These are phyloP conservation scores for Kurtzmaniella fragi DNA, from an alignment of 805 yeast species.

Conservation along the genomic window DNA sequence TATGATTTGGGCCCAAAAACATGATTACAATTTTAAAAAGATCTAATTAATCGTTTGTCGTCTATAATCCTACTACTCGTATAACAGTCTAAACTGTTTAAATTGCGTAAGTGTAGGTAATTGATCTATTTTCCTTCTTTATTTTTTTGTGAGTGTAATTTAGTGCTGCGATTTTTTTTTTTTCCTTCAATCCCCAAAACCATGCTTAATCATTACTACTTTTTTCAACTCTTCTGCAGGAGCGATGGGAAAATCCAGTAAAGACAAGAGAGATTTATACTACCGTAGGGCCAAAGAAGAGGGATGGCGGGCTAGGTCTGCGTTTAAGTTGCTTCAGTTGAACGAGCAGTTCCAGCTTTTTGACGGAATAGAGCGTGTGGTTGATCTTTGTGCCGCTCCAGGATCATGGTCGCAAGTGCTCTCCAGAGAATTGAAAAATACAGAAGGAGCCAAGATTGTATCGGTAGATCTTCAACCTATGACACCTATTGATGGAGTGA, in stretches of 20 bases:
- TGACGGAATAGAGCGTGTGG: constrained; percentile 72
- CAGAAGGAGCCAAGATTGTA: constrained; percentile 61
- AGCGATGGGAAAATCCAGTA: constrained; percentile 87
- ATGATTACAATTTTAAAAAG: too few relatives aligned
- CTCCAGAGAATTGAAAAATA: constrained; percentile 54
- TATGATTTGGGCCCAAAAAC: too few relatives aligned
- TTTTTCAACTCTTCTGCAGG: neutral
- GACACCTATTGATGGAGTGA: constrained; percentile 92
- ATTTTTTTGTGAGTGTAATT: too few relatives aligned
- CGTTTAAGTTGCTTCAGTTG: constrained; percentile 85
- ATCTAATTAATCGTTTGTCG: too few relatives aligned
- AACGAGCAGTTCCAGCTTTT: constrained; percentile 86
- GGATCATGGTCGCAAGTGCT: constrained; percentile 98
- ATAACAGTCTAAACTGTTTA: too few relatives aligned
- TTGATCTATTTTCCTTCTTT: too few relatives aligned
- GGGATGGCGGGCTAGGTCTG: constrained; percentile 97
- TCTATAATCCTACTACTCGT: too few relatives aligned
- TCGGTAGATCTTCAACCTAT: constrained; percentile 97
- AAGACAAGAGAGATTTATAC: constrained; percentile 90
- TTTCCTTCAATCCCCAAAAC: too few relatives aligned
- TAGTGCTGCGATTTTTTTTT: too few relatives aligned
- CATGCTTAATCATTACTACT: too few relatives aligned
- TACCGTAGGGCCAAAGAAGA: constrained; percentile 94
- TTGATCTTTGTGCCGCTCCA: constrained; percentile 97
- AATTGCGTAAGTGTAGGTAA: too few relatives aligned